phyloP scores from a whole-genome alignment of 305 asterid genomes.

The Fraxinus xanthoxyloides region DNA sequence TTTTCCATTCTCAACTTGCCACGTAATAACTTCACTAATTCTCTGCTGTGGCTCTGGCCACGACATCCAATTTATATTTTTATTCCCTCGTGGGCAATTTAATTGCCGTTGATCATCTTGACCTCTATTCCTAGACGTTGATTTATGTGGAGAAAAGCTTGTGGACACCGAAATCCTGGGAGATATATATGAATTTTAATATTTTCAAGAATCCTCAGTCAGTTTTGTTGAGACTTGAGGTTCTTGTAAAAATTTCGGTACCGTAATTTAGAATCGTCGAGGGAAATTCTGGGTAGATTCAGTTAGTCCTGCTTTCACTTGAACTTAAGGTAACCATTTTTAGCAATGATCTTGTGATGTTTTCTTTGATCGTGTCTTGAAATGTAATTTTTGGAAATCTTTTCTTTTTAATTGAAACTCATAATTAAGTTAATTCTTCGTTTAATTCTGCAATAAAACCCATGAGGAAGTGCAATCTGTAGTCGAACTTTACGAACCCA shows the following conservation, averaged over 20 bases:
- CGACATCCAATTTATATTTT: conserved; percentile 33
- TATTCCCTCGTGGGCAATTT: conserved; percentile 23
- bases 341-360: neutral
- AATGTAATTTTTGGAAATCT: neutral
- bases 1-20: conserved; percentile 47
- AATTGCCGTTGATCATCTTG: conserved; percentile 32
- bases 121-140: conserved; percentile 29
- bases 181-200: conserved; percentile 27
- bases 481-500: neutral
- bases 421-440: neutral
- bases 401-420: neutral
- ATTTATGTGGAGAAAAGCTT: conserved; percentile 23
- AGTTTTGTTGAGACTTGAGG: conserved; percentile 14
- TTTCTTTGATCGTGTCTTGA: neutral
- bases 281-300: conserved; percentile 14
- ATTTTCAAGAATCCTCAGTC: neutral
- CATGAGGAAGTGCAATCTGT: neutral
- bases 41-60: conserved; percentile 52
- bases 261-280: conserved; percentile 34
- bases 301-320: neutral
- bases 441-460: neutral
- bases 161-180: conserved; percentile 56
- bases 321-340: conserved; percentile 22
- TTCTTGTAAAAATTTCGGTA: conserved; percentile 20
- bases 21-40: conserved; percentile 30